Conservation (phyloP, 768 basidiomycete genomes). For the Hypholoma sublateritium region DNA sequence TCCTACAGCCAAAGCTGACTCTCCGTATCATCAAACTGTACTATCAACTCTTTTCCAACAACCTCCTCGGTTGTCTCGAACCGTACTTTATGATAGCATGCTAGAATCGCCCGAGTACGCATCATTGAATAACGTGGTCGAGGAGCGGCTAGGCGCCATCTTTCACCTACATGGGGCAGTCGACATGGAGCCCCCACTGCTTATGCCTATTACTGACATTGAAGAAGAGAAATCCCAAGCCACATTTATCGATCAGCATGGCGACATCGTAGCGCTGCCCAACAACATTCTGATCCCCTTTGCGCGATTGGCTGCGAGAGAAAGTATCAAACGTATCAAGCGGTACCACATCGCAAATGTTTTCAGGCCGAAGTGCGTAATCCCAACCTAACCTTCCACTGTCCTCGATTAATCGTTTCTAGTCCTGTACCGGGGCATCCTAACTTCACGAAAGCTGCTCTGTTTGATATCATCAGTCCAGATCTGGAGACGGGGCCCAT, state of each 20-base stretch:
- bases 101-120: conserved; percentile 68
- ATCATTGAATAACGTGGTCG: conserved; percentile 70
- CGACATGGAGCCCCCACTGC: conserved; percentile 81
- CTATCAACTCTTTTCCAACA: conserved; percentile 79
- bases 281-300: conserved; percentile 74
- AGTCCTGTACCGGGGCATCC: conserved; percentile 76
- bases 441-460: conserved; percentile 67
- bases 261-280: conserved; percentile 73
- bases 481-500: conserved; percentile 62
- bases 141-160: conserved; percentile 72
- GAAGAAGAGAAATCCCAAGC: conserved; percentile 68
- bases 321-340: conserved; percentile 69
- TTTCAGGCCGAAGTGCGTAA: conserved; percentile 61
- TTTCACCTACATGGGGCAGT: conserved; percentile 91
- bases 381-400: not conserved
- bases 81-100: conserved; percentile 75
- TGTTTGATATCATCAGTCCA: conserved; percentile 82
- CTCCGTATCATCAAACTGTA: conserved; percentile 77
- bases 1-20: conserved; percentile 68
- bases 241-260: conserved; percentile 76
- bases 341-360: conserved; percentile 78
- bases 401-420: not conserved
- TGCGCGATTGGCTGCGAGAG: conserved; percentile 78
- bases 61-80: conserved; percentile 60
- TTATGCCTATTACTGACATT: conserved; percentile 67